phyloP scores from a whole-genome alignment of 2,329 filamentous ascomycete genomes.

The Rhynchosporium agropyri region DNA sequence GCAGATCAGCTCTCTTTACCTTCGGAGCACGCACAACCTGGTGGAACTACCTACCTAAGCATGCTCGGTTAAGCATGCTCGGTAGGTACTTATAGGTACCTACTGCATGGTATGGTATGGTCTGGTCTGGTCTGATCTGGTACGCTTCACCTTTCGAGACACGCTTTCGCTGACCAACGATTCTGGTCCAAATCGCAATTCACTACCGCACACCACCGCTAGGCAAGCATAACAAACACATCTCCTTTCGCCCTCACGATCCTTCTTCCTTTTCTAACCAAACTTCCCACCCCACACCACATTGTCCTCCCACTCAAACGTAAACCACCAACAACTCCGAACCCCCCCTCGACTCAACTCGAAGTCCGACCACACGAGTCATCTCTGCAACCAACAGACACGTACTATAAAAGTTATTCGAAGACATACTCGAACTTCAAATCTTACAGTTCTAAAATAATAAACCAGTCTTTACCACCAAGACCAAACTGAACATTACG shows the following conservation, averaged over 20 bases:
- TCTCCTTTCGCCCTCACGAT: background rate
- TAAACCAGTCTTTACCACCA: conserved; percentile 25
- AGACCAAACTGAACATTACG: conserved; percentile 7
- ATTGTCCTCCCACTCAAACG: background rate
- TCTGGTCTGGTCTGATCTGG: background rate
- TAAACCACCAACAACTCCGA: conserved; percentile 8
- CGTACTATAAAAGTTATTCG: background rate
- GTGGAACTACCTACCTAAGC: too few species aligned
- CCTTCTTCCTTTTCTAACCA: background rate
- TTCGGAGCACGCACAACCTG: too few species aligned
- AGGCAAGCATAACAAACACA: background rate
- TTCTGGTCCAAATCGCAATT: background rate
- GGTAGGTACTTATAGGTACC: too few species aligned
- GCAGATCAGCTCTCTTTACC: too few species aligned
- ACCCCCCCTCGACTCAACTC: conserved; percentile 1
- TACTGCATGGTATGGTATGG: too few species aligned
- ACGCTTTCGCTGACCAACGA: background rate
- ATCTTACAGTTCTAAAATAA: background rate
- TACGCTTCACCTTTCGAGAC: background rate
- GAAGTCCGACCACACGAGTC: conserved; percentile 21
- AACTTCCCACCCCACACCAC: background rate
- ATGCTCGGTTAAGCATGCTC: too few species aligned
- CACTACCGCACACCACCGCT: background rate
- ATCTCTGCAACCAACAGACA: conserved; percentile 12
- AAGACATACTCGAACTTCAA: background rate